Evolutionary conservation across 352 stramenopile genomes (phyloP).

Genomic region (Globisporangium nodosum): DNA sequence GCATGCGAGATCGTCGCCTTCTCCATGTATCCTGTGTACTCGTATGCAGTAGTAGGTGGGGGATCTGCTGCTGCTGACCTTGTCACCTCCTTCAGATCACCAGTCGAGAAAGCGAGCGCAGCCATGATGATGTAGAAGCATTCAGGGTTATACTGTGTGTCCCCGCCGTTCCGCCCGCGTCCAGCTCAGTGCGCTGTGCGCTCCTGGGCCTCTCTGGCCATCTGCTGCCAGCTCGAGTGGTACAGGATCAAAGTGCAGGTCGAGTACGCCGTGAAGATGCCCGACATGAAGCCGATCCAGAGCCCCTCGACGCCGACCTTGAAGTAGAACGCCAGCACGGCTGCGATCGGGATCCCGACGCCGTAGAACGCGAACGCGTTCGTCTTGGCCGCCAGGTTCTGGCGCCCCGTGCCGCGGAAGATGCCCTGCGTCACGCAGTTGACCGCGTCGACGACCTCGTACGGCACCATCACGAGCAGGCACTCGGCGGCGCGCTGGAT

Average conservation of each 20-base stretch:
- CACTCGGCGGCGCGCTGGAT: slow-evolving; percentile 33
- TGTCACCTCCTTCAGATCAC: not conserved
- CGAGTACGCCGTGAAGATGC: slow-evolving; percentile 23
- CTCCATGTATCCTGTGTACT: no score
- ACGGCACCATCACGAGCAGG: slow-evolving; percentile 54
- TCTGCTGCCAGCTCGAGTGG: slow-evolving; percentile 18
- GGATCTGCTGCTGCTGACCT: no score
- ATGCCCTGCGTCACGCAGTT: slow-evolving; percentile 70
- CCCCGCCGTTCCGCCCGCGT: no score
- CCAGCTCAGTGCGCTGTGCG: slow-evolving; percentile 13
- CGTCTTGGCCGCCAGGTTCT: slow-evolving; percentile 57
- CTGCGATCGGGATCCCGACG: slow-evolving; percentile 63
- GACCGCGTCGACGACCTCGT: slow-evolving; percentile 64
- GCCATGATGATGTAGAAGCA: no score
- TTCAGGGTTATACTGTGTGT: no score
- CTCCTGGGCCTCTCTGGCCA: slow-evolving; percentile 18
- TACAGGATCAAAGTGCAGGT: slow-evolving; percentile 14
- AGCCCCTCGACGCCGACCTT: slow-evolving; percentile 52
- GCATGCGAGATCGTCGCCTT: no score
- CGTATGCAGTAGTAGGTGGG: no score
- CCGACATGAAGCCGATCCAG: slow-evolving; percentile 71
- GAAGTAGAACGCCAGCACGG: slow-evolving; percentile 43
- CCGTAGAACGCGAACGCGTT: slow-evolving; percentile 76
- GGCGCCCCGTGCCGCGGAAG: slow-evolving; percentile 56
- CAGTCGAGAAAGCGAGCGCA: not conserved